Percentiles rank a stretch among this genome's conserved stretches.
Conservation (phyloP, 1,139 yeast genomes). For the Meyerozyma elateridarum region DNA sequence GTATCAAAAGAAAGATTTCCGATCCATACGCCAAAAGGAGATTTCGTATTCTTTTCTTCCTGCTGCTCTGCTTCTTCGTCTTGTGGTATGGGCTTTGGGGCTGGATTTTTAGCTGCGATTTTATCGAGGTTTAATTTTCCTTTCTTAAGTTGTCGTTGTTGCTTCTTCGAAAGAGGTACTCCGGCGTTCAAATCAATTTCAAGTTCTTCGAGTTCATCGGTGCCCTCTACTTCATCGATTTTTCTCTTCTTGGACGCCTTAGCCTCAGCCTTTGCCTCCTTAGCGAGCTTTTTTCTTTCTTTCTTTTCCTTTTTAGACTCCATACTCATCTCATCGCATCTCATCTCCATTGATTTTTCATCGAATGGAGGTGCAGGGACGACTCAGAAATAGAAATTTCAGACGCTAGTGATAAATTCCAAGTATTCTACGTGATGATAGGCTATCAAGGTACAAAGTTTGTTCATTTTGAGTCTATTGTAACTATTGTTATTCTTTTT, state of each 20-base stretch:
- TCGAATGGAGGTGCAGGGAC: too few relatives aligned
- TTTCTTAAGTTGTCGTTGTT: slow-evolving; percentile 78
- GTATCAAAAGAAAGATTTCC: slow-evolving; percentile 91
- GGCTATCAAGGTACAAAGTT: too few relatives aligned
- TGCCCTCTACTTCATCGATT: slow-evolving; percentile 7
- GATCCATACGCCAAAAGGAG: slow-evolving; percentile 82
- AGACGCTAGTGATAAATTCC: too few relatives aligned
- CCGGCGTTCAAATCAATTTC: slow-evolving; percentile 77
- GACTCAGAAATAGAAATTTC: too few relatives aligned
- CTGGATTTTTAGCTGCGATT: slow-evolving; percentile 46
- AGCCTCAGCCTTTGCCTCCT: slow-evolving; percentile 12
- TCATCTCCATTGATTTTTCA: too few relatives aligned
- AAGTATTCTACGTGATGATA: too few relatives aligned
- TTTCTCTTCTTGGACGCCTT: slow-evolving; percentile 9
- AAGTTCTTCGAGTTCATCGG: slow-evolving; percentile 42
- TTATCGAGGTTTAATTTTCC: slow-evolving; percentile 64
- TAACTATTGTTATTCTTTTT: background rate
- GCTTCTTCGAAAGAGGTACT: slow-evolving; percentile 86
- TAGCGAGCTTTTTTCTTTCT: slow-evolving; percentile 21
- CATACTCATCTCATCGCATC: slow-evolving; percentile 11
- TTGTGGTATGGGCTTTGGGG: slow-evolving; percentile 37
- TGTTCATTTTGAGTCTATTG: too few relatives aligned
- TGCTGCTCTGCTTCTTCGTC: slow-evolving; percentile 22
- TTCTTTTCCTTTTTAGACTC: slow-evolving; percentile 26
- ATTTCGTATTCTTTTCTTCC: slow-evolving; percentile 29